Conservation (phyloP, 768 basidiomycete genomes). For the Hygrocybe coccinea region DNA sequence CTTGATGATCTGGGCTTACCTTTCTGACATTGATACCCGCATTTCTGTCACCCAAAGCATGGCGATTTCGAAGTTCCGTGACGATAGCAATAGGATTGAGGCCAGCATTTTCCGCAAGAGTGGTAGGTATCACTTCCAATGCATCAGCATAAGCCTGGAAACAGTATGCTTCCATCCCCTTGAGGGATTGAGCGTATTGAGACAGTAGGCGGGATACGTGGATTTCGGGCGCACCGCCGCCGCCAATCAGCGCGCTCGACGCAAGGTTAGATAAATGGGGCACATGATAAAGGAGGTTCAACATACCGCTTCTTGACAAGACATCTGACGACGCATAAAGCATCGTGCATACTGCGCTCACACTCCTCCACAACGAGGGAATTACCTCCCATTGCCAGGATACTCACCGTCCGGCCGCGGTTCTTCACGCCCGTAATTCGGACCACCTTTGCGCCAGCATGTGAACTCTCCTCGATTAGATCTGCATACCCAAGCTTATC, state of each 20-base stretch:
- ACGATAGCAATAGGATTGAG: slow-evolving; percentile 97
- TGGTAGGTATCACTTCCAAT: slow-evolving; percentile 95
- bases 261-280: background rate
- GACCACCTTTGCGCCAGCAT: slow-evolving; percentile 84
- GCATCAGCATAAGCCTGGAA: slow-evolving; percentile 99
- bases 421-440: slow-evolving; percentile 94
- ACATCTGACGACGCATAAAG: slow-evolving; percentile 97
- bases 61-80: slow-evolving; percentile 94
- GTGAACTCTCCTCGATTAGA: slow-evolving; percentile 82
- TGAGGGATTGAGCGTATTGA: slow-evolving; percentile 87
- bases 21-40: slow-evolving; percentile 99
- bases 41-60: slow-evolving; percentile 89
- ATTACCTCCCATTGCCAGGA: slow-evolving; percentile 93
- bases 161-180: slow-evolving; percentile 98
- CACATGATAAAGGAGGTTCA: background rate
- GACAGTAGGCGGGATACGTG: slow-evolving; percentile 89
- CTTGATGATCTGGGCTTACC: slow-evolving; percentile 40
- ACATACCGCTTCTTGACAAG: slow-evolving; percentile 94
- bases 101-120: slow-evolving; percentile 96
- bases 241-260: slow-evolving; percentile 73
- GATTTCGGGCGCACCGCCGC: slow-evolving; percentile 97
- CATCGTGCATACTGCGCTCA: slow-evolving; percentile 96
- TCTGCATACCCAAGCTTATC: slow-evolving; percentile 98
- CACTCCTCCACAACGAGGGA: slow-evolving; percentile 92
- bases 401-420: slow-evolving; percentile 88